phyloP scores from a whole-genome alignment of 2,329 filamentous ascomycete species.

The Gliomastix tumulicola region DNA sequence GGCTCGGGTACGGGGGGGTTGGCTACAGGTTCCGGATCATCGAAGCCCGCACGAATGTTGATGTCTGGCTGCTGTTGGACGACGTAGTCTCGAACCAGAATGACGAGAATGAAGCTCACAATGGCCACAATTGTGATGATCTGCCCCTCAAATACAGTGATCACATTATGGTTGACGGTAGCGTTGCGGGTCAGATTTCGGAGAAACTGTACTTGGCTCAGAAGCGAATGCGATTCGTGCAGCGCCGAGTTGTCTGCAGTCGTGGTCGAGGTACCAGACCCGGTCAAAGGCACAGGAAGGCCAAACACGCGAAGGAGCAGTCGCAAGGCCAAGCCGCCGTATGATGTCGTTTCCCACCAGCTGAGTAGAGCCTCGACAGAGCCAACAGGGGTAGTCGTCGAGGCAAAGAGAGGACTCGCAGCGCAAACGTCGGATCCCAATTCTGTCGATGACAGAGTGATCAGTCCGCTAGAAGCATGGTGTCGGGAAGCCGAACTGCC shows the following conservation, averaged over 20 bases:
- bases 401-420: slow-evolving; percentile 22
- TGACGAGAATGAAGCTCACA: slow-evolving; percentile 91
- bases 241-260: neutral
- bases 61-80: slow-evolving; percentile 94
- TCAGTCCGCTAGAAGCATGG: slow-evolving; percentile 8
- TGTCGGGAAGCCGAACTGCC: slow-evolving; percentile 6
- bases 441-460: slow-evolving; percentile 19
- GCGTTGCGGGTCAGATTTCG: slow-evolving; percentile 61
- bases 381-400: slow-evolving; percentile 20
- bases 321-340: neutral
- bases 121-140: slow-evolving; percentile 90
- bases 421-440: slow-evolving; percentile 21
- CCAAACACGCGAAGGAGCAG: slow-evolving; percentile 7
- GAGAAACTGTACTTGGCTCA: slow-evolving; percentile 51
- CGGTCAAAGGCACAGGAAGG: slow-evolving; percentile 12
- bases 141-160: slow-evolving; percentile 85
- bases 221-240: slow-evolving; percentile 26
- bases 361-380: slow-evolving; percentile 20
- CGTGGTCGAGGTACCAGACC: slow-evolving; percentile 6
- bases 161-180: slow-evolving; percentile 67
- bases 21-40: slow-evolving; percentile 34
- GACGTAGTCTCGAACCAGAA: slow-evolving; percentile 94
- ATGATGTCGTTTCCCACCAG: slow-evolving; percentile 2
- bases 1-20: slow-evolving; percentile 13
- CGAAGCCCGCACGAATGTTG: slow-evolving; percentile 67